Evolutionary conservation across 805 yeast species (phyloP).

Genomic region (Metschnikowia anglica): DNA sequence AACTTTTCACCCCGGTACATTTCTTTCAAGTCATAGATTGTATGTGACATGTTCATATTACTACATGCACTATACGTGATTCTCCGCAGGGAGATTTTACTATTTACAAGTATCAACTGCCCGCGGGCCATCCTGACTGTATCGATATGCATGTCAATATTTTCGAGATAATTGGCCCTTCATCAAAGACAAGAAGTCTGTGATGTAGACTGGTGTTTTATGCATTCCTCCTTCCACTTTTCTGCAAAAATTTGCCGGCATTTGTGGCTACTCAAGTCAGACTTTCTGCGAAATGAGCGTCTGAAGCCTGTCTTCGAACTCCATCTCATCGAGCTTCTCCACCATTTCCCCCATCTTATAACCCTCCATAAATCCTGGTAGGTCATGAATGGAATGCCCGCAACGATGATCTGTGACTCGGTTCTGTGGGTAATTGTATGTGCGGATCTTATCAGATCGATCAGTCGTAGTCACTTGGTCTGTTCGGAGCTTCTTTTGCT

Average conservation of each 20-base stretch:
- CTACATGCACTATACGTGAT: too few relatives aligned
- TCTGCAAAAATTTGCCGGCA: too few relatives aligned
- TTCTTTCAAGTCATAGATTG: too few relatives aligned
- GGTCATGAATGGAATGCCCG: slow-evolving; percentile 72
- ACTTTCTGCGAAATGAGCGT: slow-evolving; percentile 20
- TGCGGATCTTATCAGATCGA: slow-evolving; percentile 88
- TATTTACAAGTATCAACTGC: not conserved
- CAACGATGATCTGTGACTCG: slow-evolving; percentile 94
- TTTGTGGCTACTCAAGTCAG: too few relatives aligned
- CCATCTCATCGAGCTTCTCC: slow-evolving; percentile 37
- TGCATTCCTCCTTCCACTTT: too few relatives aligned
- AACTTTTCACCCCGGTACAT: too few relatives aligned
- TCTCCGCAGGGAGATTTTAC: not conserved
- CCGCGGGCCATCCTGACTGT: too few relatives aligned
- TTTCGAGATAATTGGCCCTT: too few relatives aligned
- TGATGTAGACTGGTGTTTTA: too few relatives aligned
- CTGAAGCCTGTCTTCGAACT: slow-evolving; percentile 37
- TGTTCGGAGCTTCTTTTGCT: slow-evolving; percentile 65
- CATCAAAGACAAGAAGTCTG: too few relatives aligned
- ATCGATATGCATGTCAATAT: too few relatives aligned
- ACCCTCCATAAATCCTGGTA: slow-evolving; percentile 47
- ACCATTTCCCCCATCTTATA: slow-evolving; percentile 34
- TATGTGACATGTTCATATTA: too few relatives aligned
- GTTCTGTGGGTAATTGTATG: slow-evolving; percentile 91
- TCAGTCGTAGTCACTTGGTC: slow-evolving; percentile 88